Conservation (phyloP, 352 stramenopile species). For the Globisporangium spiculum region DNA sequence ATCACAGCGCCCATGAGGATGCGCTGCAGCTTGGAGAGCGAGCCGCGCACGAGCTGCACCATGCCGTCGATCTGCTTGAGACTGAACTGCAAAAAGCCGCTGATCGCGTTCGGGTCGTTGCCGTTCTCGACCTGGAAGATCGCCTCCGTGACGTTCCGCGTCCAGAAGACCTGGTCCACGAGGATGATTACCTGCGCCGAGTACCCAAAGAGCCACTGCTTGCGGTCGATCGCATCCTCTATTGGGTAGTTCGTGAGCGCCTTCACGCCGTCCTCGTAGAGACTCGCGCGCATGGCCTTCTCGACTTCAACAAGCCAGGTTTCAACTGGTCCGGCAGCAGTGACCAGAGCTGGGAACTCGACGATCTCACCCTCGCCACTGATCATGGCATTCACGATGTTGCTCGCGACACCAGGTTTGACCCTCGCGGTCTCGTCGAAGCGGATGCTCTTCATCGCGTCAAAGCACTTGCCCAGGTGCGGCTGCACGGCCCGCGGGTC, state of each 20-base stretch:
- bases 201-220: slow-evolving; percentile 89
- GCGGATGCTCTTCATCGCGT: slow-evolving; percentile 91
- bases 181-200: slow-evolving; percentile 87
- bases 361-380: slow-evolving; percentile 88
- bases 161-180: slow-evolving; percentile 92
- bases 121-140: slow-evolving; percentile 74
- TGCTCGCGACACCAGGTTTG: slow-evolving; percentile 30
- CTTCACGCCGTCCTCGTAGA: slow-evolving; percentile 86
- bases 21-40: slow-evolving; percentile 83
- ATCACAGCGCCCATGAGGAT: slow-evolving; percentile 90
- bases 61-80: slow-evolving; percentile 92
- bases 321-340: slow-evolving; percentile 85
- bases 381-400: slow-evolving; percentile 78
- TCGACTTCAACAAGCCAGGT: slow-evolving; percentile 86
- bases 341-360: slow-evolving; percentile 63
- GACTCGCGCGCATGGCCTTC: slow-evolving; percentile 80
- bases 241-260: slow-evolving; percentile 85
- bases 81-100: slow-evolving; percentile 85
- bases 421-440: slow-evolving; percentile 53
- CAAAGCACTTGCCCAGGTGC: slow-evolving; percentile 91
- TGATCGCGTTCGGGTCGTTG: slow-evolving; percentile 66
- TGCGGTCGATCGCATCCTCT: slow-evolving; percentile 85
- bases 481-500: slow-evolving; percentile 89
- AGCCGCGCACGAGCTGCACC: slow-evolving; percentile 86
- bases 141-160: slow-evolving; percentile 79